Evolutionary conservation across 345 rosid species (phyloP), one percentile per base, ranked within the genome.

Genomic region (Bruguiera sexangula): DNA sequence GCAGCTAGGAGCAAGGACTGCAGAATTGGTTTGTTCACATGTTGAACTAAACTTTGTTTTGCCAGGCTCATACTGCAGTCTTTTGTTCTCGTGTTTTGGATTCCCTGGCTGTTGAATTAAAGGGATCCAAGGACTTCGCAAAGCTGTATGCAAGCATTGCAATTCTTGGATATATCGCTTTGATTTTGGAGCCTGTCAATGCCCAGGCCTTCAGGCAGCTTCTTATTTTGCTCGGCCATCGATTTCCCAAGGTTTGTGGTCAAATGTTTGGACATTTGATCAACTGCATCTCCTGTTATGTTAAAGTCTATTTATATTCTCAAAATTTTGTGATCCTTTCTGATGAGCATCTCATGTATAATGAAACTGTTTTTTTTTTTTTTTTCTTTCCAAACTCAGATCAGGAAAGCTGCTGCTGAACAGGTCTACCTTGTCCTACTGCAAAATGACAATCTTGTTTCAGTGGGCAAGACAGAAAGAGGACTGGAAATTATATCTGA

Each of bases 81-180:
- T 92, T 92, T 77, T 90, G 86, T 56, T 70, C 70, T 63, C 82
- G 85, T 54, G 82, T 79, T 4, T 63, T 92, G 87, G 96, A 91
- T 75, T 89, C 92, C 36, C 80, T 92, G 62, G 84, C 76, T 16
- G 76, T 85, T 37, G 97, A 95, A 75, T 62, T 95, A 76, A 87
- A 84, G 82, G 91, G 68, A 3, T 74, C 92, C 1, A 95, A 86
- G 79, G 93, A 89, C 72, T 88, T 95, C 81, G 68, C 88, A 0
- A 95, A 92, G 87, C 66, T 95, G 66, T 68, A 86, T 24, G 76
- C 89, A 37, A 93, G 97, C 36, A 84, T 92, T 64, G 83, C 86
- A 50, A 80, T 89, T 75, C 96, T 95, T 50, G 96, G 96, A 65
- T 88, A 82, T 69, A 81, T 95, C 30, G 82, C 91, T 68, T 87